These are phyloP conservation scores for Achlya hypogyna DNA, from an alignment of 352 stramenopile species.

Conservation along the genomic window DNA sequence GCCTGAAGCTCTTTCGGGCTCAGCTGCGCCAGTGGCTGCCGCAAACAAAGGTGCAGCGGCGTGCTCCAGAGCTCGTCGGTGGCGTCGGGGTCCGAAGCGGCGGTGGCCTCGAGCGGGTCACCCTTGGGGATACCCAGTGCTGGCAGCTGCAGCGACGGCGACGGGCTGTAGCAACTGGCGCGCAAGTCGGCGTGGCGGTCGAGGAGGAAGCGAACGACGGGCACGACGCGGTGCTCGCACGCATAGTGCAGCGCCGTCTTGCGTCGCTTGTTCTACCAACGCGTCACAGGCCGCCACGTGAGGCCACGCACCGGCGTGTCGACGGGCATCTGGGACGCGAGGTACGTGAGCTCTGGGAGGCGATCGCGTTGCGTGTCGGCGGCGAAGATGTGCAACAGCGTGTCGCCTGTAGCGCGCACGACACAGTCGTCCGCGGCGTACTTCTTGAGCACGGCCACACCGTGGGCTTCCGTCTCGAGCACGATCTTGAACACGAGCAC, in stretches of 20 bases:
- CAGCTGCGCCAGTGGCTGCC: conserved; percentile 20
- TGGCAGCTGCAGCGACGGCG: neutral
- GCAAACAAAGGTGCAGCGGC: conserved; percentile 37
- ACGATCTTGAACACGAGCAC: conserved; percentile 35
- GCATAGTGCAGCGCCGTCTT: conserved; percentile 41
- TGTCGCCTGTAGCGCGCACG: conserved; percentile 40
- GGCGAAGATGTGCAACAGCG: conserved; percentile 37
- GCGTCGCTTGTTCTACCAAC: conserved; percentile 36
- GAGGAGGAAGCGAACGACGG: conserved; percentile 35
- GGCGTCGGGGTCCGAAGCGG: too few species aligned
- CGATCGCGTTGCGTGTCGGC: conserved; percentile 29
- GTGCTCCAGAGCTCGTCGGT: conserved; percentile 35
- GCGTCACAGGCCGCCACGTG: neutral
- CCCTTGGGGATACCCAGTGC: too few species aligned
- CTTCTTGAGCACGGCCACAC: conserved; percentile 31
- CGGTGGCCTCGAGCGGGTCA: too few species aligned
- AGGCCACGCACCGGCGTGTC: conserved; percentile 30
- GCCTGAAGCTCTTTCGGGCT: neutral
- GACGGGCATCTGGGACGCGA: conserved; percentile 31
- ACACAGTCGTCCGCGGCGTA: conserved; percentile 33
- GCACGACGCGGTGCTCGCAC: conserved; percentile 29
- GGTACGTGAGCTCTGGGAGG: conserved; percentile 29
- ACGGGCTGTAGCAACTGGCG: conserved; percentile 22
- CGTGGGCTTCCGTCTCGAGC: conserved; percentile 28
- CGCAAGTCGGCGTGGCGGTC: conserved; percentile 28